phyloP scores from a whole-genome alignment of 345 rosid species.

The Brassica cretica region DNA sequence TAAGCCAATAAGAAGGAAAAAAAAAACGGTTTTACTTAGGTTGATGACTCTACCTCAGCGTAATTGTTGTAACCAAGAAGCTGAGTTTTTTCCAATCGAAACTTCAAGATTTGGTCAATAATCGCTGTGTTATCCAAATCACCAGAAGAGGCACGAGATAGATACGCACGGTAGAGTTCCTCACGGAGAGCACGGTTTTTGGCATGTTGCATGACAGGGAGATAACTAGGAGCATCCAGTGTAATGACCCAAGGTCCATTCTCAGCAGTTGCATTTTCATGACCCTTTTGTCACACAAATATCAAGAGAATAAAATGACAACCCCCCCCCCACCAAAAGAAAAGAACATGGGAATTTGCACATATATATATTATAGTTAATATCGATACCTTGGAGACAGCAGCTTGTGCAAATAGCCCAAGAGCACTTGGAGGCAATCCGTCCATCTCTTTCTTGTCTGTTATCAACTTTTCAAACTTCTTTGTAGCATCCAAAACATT shows the following conservation, averaged over 20 bases:
- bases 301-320: conserved; percentile 6
- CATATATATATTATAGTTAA: background rate
- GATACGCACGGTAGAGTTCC: conserved; percentile 77
- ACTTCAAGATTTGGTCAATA: conserved; percentile 79
- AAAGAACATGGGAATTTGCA: background rate
- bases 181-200: conserved; percentile 79
- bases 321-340: too few relatives aligned
- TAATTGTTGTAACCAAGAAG: conserved; percentile 76
- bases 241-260: conserved; percentile 92
- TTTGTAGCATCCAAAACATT: conserved; percentile 94
- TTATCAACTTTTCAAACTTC: conserved; percentile 79
- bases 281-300: conserved; percentile 53
- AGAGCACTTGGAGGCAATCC: conserved; percentile 93
- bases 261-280: conserved; percentile 83
- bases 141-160: conserved; percentile 76
- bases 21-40: conserved; percentile 12
- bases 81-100: conserved; percentile 79
- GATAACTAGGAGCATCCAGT: conserved; percentile 81
- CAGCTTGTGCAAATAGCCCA: conserved; percentile 88
- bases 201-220: conserved; percentile 91
- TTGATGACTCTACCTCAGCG: conserved; percentile 67
- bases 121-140: conserved; percentile 78
- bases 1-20: conserved; percentile 16
- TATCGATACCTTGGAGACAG: conserved; percentile 69
- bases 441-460: conserved; percentile 75